Evolutionary conservation across 306 rosid species (phyloP), one percentile per base, ranked within the genome.

Genomic region (Cucurbita pepo): DNA sequence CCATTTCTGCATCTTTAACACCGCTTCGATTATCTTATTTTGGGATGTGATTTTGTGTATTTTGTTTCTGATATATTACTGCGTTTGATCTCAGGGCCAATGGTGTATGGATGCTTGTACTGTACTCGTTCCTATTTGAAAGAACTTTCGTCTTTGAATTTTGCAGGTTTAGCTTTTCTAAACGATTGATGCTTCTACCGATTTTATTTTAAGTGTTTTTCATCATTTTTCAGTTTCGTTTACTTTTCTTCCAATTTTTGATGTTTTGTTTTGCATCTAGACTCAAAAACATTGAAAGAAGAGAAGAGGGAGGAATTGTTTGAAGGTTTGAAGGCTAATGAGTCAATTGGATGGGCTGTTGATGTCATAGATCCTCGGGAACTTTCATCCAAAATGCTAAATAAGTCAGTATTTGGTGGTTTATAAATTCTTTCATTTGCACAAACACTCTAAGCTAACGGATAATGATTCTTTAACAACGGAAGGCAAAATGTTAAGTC

Each of bases 261-360:
- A 10, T 50, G 76, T 79, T 67, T 72, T 50, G 76, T 79, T 67
- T 72, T 76, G 57, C 38, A 14, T 59, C 70, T 77, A 84, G 98
- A 93, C 86, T 93, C 98, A 6, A 93, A 93, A 84, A 90, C 98
- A 4, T 79, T 93, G 44, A 93, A 88, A 77, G 98, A 93, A 82
- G 98, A 93, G 75, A 88, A 84, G 82, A 93, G 98, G 86, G 98
- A 93, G 79, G 96, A 93, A 44, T 82, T 87, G 40, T 93, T 93
- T 87, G 89, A 86, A 73, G 53, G 70, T 77, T 76, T 90, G 36
- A 88, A 90, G 82, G 61, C 71, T 36, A 82, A 93, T 61, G 88
- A 83, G 76, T 88, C 94, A 63, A 84, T 87, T 80, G 96, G 91
- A 65, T 90, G 98, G 98, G 96, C 81, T 19, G 91, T 93, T 79